phyloP scores from a whole-genome alignment of 495 filamentous ascomycete species.

The Acidomyces sp. region DNA sequence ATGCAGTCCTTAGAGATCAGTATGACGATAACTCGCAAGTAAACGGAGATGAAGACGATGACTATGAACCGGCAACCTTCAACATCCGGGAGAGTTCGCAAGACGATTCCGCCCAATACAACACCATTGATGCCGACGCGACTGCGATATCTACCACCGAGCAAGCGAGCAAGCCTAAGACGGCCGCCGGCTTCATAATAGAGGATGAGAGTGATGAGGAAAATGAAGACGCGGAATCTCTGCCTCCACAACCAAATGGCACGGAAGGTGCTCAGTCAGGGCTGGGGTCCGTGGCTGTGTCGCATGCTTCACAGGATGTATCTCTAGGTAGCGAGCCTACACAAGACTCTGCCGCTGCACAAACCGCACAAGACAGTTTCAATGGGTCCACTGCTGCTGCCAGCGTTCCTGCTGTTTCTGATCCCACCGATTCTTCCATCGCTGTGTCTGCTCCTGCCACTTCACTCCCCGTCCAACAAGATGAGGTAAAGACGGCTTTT shows the following conservation, averaged over 20 bases:
- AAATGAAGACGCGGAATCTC: constrained; percentile 33
- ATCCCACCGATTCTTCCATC: constrained; percentile 36
- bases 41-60: constrained; percentile 22
- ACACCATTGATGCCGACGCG: neutral
- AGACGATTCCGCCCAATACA: neutral
- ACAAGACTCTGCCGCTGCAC: constrained; percentile 21
- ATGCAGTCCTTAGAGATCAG: no score
- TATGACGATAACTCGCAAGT: constrained; percentile 7
- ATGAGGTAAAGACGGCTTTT: constrained; percentile 9
- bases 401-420: constrained; percentile 36
- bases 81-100: constrained; percentile 3
- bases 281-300: constrained; percentile 8
- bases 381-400: constrained; percentile 45
- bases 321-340: constrained; percentile 20
- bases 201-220: constrained; percentile 46
- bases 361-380: constrained; percentile 40
- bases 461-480: constrained; percentile 9
- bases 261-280: constrained; percentile 11
- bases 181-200: constrained; percentile 66
- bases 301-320: constrained; percentile 13
- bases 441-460: constrained; percentile 32
- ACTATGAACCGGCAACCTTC: constrained; percentile 29
- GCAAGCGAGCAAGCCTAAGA: constrained; percentile 37
- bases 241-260: constrained; percentile 11
- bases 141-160: neutral